Evolutionary conservation across 2,329 filamentous ascomycete species (phyloP), one percentile per base, ranked within the genome.

Genomic region (Colletotrichum trifolii): DNA sequence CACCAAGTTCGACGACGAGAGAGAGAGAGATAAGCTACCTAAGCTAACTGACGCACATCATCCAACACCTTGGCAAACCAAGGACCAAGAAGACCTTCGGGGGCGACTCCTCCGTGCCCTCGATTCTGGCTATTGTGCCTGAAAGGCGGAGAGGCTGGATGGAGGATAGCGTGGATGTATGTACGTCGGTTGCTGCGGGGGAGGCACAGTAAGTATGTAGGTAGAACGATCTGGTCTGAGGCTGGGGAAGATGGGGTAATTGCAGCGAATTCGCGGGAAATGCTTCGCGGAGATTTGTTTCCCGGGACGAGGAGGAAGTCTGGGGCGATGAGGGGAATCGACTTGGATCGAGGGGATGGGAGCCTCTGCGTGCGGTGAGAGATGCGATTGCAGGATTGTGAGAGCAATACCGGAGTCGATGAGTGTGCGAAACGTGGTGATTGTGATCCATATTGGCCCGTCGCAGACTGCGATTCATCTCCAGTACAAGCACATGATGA

Each of bases 201-300:
- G 46, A 43, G 46, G 38, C 46, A 33, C 55, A 25, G 25, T 5
- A 25, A 5, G 25, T 25, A 25, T 25, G 25, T 25, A 25, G 3
- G 25, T 25, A 49, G 45, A 35, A 15, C 9, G 33, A 46, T 13
- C 13, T 35, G 49, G 35, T 52, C 34, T 39, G 40, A 54, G 49
- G 43, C 48, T 60, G 57, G 49, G 35, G 56, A 40, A 40, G 40
- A 34, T 35, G 45, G 33, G 36, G 43, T 13, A 38, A 46, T 17
- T 43, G 59, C 12, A 36, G 45, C 42, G 49, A 17, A 36, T 12
- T 48, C 11, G 45, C 11, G 15, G 43, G 54, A 33, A 56, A 47
- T 56, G 54, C 54, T 56, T 56, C 46, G 55, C 54, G 55, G 55
- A 58, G n/a, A 58, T 49, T 36, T 58, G 38, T 49, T 11, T 7